Conservation (phyloP, 179 eudicot species). For the Spergularia azorica region DNA sequence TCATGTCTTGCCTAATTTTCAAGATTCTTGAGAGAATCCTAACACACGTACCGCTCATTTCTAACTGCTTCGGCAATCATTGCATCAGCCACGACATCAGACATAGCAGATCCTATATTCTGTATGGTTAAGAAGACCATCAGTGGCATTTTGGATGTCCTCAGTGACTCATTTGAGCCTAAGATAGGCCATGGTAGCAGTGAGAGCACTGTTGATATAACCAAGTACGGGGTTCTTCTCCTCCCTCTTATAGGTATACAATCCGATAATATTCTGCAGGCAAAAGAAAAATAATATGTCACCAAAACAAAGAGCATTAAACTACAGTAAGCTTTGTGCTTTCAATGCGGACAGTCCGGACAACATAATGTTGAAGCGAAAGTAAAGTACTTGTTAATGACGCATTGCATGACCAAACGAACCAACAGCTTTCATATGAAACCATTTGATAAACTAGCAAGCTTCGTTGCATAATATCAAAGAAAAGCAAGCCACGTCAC, state of each 20-base stretch:
- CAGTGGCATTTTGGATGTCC: conserved; percentile 55
- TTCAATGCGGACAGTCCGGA: too few species aligned
- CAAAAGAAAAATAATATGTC: conserved; percentile 16
- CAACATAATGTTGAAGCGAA: not conserved
- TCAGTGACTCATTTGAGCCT: conserved; percentile 55
- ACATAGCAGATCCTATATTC: conserved; percentile 96
- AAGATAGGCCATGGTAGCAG: conserved; percentile 79
- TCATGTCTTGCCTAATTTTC: not conserved
- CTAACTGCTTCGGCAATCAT: conserved; percentile 98
- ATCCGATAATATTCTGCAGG: conserved; percentile 85
- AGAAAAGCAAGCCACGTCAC: not conserved
- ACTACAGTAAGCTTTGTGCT: not conserved
- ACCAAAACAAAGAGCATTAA: conserved; percentile 19
- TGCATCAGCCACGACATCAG: conserved; percentile 98
- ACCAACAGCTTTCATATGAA: not conserved
- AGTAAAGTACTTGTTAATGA: not conserved
- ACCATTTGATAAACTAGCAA: not conserved
- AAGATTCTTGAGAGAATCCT: conserved; percentile 2
- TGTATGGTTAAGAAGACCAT: conserved; percentile 75
- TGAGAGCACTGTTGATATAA: conserved; percentile 77
- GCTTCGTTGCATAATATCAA: conserved; percentile 2
- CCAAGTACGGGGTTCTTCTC: conserved; percentile 80
- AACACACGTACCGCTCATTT: conserved; percentile 60
- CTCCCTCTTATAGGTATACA: conserved; percentile 87
- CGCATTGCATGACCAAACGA: not conserved